A percentile compares a stretch with the other conserved stretches of the same genome.
Conservation (phyloP, 1,284 basidiomycete genomes). For the Ustilago hordei region DNA sequence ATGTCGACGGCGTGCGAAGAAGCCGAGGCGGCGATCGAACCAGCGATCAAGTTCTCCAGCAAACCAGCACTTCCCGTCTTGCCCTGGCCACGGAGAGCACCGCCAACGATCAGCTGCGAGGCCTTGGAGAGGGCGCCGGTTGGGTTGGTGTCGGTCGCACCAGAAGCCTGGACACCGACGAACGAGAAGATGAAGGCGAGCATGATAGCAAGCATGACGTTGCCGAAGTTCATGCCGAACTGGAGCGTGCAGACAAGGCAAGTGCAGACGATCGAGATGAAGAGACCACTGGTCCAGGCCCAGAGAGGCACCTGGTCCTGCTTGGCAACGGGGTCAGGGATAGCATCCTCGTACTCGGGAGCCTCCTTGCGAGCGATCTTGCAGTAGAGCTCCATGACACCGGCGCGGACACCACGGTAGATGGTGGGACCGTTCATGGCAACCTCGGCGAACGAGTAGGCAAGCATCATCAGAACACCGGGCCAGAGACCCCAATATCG, state of each 20-base stretch:
- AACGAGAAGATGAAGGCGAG: conserved; percentile 78
- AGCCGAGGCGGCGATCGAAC: conserved; percentile 75
- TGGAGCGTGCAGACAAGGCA: conserved; percentile 72
- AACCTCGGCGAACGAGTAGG: conserved; percentile 69
- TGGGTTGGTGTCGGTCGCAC: conserved; percentile 66
- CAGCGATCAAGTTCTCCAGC: conserved; percentile 76
- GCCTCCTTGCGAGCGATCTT: conserved; percentile 44
- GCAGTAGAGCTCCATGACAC: conserved; percentile 40
- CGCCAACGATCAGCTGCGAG: conserved; percentile 62
- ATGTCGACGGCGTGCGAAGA: conserved; percentile 78
- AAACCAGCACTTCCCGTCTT: conserved; percentile 73
- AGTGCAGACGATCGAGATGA: conserved; percentile 73
- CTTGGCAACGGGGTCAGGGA: conserved; percentile 52
- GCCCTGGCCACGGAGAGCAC: conserved; percentile 58
- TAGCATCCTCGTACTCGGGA: conserved; percentile 37
- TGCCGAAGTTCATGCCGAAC: conserved; percentile 66
- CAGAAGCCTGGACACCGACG: conserved; percentile 74
- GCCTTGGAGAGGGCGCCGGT: conserved; percentile 60
- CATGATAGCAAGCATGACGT: conserved; percentile 71
- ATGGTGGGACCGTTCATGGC: conserved; percentile 65
- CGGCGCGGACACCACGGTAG: conserved; percentile 62
- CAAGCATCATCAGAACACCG: conserved; percentile 73
- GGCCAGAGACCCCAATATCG: conserved; percentile 80
- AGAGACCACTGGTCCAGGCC: conserved; percentile 75
- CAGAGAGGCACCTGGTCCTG: conserved; percentile 75